A percentile compares a stretch with the other conserved stretches of the same genome.
phyloP scores from a whole-genome alignment of 176 grass and related monocot species.

The Zea luxurians region DNA sequence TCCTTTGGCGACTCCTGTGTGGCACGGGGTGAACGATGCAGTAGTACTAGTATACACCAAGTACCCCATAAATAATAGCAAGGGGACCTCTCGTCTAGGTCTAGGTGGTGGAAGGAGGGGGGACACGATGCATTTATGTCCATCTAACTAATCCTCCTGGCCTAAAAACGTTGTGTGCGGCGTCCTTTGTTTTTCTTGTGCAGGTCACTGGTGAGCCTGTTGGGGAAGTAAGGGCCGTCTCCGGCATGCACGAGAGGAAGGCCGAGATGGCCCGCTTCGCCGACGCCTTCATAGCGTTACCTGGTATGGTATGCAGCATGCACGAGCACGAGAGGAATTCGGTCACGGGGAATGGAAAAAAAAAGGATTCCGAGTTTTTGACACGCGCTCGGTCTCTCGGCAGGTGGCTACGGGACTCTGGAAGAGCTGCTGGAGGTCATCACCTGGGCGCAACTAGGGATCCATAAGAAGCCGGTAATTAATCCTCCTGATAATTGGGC shows the following conservation, averaged over 20 bases:
- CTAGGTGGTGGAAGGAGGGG: background rate
- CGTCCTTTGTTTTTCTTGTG: constrained; percentile 31
- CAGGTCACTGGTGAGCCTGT: constrained; percentile 81
- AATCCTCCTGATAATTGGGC: constrained; percentile 18
- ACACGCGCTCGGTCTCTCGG: background rate
- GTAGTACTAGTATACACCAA: background rate
- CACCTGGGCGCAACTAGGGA: constrained; percentile 92
- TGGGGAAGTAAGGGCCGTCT: constrained; percentile 82
- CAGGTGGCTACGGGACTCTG: constrained; percentile 88
- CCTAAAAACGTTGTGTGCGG: constrained; percentile 15
- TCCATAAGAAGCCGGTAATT: constrained; percentile 92
- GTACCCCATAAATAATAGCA: constrained; percentile 30
- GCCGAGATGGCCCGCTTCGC: constrained; percentile 83
- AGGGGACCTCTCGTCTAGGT: background rate
- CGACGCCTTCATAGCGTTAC: constrained; percentile 94
- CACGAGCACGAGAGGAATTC: too few species aligned
- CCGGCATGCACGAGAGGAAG: constrained; percentile 97
- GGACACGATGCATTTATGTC: constrained; percentile 40
- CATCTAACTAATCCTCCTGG: constrained; percentile 27
- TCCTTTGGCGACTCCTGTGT: constrained; percentile 9
- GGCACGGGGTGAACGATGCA: background rate
- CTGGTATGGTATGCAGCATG: constrained; percentile 44
- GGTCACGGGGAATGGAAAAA: too few species aligned
- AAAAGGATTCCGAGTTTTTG: too few species aligned
- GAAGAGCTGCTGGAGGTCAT: constrained; percentile 89